Evolutionary conservation across 139 green algal genomes (phyloP).

Genomic region (Desmodesmus armatus): DNA sequence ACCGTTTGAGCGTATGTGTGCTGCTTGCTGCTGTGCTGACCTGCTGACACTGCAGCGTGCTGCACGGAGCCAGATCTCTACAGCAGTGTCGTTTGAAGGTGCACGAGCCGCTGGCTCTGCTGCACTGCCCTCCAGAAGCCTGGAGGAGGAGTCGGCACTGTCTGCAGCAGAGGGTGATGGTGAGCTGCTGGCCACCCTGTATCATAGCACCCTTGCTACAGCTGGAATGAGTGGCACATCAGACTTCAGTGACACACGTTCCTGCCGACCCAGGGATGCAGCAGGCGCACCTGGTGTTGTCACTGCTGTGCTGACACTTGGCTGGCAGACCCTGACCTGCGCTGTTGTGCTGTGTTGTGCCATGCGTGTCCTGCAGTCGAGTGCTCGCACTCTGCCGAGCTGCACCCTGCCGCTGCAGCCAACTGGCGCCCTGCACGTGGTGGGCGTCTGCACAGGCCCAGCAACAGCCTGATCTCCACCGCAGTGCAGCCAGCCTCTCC

Average conservation of each 20-base stretch:
- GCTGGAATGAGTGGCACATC: background rate
- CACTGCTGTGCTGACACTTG: no score
- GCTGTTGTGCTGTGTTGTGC: background rate
- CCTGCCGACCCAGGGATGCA: background rate
- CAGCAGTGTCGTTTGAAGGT: conserved; percentile 66
- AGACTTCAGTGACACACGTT: no score
- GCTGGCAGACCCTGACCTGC: background rate
- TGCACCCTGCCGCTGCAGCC: conserved; percentile 13
- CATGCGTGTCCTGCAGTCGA: conserved; percentile 20
- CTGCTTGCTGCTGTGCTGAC: background rate
- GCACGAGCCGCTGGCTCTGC: conserved; percentile 59
- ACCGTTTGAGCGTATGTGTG: no score
- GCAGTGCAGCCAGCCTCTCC: conserved; percentile 53
- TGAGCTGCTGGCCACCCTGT: no score
- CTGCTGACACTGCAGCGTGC: conserved; percentile 41
- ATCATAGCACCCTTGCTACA: background rate
- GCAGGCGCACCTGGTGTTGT: no score
- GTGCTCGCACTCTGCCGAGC: conserved; percentile 41
- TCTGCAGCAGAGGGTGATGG: conserved; percentile 64
- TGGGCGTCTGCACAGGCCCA: conserved; percentile 44
- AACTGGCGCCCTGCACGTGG: conserved; percentile 11
- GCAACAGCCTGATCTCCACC: conserved; percentile 65
- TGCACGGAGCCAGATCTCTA: conserved; percentile 63
- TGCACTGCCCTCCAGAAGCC: conserved; percentile 53
- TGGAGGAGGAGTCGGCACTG: conserved; percentile 64